Evolutionary conservation across 2,329 filamentous ascomycete species (phyloP), one percentile per base, ranked within the genome.

Genomic region (Exophiala sideris): DNA sequence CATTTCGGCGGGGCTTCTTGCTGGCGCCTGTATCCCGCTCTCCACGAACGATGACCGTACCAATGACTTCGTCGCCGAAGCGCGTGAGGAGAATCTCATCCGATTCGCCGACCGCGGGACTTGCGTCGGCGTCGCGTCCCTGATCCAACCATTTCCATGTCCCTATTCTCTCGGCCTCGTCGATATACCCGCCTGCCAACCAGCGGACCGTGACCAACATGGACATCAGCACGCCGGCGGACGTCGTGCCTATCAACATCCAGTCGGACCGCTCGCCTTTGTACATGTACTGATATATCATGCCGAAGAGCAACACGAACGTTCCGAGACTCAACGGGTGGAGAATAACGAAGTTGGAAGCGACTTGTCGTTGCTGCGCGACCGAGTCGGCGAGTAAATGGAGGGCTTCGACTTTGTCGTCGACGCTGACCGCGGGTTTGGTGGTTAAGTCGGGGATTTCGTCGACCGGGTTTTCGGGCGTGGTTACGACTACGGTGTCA

Each of bases 361-460:
- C 83, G 7, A 79, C 73, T 67, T 89, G 85, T 58, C 87, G 84
- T 76, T 94, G 90, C 71, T 95, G 87, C 34, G 89, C 88, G 46
- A 95, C 82, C 54, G 86, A 89, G 71, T 92, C 89, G 57, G 89
- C 86, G 36, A 95, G 79, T 16, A 95, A 81, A 59, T 81, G 81
- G 48, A 95, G 76, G 14, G 86, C 85, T 52, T 83, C 79, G 59
- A 84, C 73, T 66, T 86, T 84, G 68, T 91, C 86, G 48, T 79
- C 77, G 60, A 81, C 61, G 24, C 61, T 58, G 5, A 57, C 49
- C 50, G 64, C 65, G 10, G 62, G 56, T 50, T 59, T 59, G 39
- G 66, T 67, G 42, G 56, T 64, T 20, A 72, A 63, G n/a, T 67
- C 66, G 3, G 72, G 71, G 12, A 71, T 59, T 7, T 34, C 35